Conservation (phyloP, 352 stramenopile genomes). For the Albugo candida region DNA sequence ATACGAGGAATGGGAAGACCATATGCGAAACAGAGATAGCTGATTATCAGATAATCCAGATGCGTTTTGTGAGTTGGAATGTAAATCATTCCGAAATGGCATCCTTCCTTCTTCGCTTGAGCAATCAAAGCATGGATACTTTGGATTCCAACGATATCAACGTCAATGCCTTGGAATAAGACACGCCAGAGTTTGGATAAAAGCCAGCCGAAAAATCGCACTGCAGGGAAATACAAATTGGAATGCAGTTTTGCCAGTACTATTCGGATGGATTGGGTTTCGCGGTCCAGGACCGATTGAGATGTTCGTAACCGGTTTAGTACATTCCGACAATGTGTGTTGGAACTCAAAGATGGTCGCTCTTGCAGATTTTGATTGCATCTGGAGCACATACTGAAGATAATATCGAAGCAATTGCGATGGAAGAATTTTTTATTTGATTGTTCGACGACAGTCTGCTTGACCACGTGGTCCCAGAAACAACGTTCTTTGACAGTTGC, state of each 20-base stretch:
- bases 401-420: constrained; percentile 34
- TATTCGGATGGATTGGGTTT: neutral
- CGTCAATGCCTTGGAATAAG: constrained; percentile 47
- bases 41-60: constrained; percentile 82
- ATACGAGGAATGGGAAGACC: constrained; percentile 71
- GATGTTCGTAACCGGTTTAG: constrained; percentile 14
- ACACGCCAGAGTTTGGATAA: constrained; percentile 63
- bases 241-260: constrained; percentile 8
- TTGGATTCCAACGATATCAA: constrained; percentile 44
- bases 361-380: constrained; percentile 30
- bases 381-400: constrained; percentile 41
- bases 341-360: constrained; percentile 16
- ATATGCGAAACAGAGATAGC: constrained; percentile 78
- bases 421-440: constrained; percentile 12
- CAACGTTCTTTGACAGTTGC: constrained; percentile 30
- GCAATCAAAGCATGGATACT: constrained; percentile 28
- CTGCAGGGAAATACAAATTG: constrained; percentile 53
- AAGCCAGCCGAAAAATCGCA: constrained; percentile 53
- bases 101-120: constrained; percentile 10
- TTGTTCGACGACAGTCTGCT: neutral
- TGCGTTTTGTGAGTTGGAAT: constrained; percentile 79
- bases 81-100: constrained; percentile 53
- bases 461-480: constrained; percentile 15
- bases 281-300: neutral
- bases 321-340: constrained; percentile 23